These are phyloP conservation scores for Boletus rubroflammeus DNA, from an alignment of 768 basidiomycete genomes.

Conservation along the genomic window DNA sequence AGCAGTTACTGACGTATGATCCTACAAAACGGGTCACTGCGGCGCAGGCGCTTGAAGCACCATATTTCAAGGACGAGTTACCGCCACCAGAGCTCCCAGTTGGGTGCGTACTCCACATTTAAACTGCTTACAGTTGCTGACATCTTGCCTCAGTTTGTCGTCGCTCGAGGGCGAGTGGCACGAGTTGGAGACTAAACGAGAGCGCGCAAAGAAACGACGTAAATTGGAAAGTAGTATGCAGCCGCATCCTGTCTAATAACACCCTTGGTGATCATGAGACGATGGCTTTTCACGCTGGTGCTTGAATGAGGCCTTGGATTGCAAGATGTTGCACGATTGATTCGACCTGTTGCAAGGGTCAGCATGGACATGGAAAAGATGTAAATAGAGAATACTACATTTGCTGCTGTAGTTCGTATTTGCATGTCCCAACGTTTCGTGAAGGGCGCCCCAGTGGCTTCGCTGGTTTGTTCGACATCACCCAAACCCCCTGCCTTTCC, in stretches of 20 bases:
- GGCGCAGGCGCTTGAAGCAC: slow-evolving; percentile 68
- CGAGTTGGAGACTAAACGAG: slow-evolving; percentile 92
- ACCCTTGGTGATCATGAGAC: slow-evolving; percentile 13
- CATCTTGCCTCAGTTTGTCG: slow-evolving; percentile 51
- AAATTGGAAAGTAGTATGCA: slow-evolving; percentile 52
- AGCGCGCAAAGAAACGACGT: slow-evolving; percentile 77
- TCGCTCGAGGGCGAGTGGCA: slow-evolving; percentile 95
- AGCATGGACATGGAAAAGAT: background rate
- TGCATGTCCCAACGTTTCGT: slow-evolving; percentile 97
- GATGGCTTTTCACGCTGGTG: slow-evolving; percentile 18
- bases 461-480: slow-evolving; percentile 78
- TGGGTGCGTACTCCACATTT: slow-evolving; percentile 52
- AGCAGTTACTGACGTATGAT: slow-evolving; percentile 75
- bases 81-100: slow-evolving; percentile 71
- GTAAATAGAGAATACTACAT: slow-evolving; percentile 52
- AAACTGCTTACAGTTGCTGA: slow-evolving; percentile 3
- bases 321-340: slow-evolving; percentile 81
- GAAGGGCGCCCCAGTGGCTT: slow-evolving; percentile 84
- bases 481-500: slow-evolving; percentile 93
- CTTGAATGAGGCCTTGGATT: slow-evolving; percentile 61
- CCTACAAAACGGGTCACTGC: slow-evolving; percentile 77
- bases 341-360: slow-evolving; percentile 57
- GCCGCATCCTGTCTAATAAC: slow-evolving; percentile 34
- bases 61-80: slow-evolving; percentile 82
- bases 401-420: slow-evolving; percentile 83